phyloP scores from a whole-genome alignment of 345 rosid genomes.

The Sonneratia caseolaris region DNA sequence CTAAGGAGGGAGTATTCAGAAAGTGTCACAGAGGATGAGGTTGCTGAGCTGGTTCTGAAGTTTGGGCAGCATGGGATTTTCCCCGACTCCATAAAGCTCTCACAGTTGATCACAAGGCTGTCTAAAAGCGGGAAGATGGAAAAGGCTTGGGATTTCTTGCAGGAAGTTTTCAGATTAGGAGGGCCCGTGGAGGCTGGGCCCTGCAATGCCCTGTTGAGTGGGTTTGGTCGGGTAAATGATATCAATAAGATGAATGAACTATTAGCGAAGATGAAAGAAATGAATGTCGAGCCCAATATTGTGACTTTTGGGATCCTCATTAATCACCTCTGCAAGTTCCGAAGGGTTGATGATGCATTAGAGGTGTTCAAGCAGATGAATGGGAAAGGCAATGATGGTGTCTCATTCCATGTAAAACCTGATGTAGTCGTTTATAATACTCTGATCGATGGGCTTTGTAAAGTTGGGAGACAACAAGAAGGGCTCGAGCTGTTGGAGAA shows the following conservation, averaged over 20 bases:
- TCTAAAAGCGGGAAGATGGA: constrained; percentile 27
- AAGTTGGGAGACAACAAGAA: constrained; percentile 70
- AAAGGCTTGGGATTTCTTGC: constrained; percentile 41
- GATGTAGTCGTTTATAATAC: constrained; percentile 58
- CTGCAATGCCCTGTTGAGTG: constrained; percentile 56
- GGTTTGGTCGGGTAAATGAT: constrained; percentile 37
- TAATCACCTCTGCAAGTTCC: constrained; percentile 46
- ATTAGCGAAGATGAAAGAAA: constrained; percentile 46
- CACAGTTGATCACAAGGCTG: constrained; percentile 33
- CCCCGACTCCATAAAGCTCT: constrained; percentile 33
- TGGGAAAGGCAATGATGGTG: constrained; percentile 24
- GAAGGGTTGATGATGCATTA: constrained; percentile 58
- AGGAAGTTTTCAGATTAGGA: constrained; percentile 33
- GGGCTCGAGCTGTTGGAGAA: constrained; percentile 39
- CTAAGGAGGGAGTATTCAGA: constrained; percentile 20
- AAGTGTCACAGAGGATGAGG: constrained; percentile 26
- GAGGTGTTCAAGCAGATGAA: constrained; percentile 41
- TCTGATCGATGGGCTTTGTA: constrained; percentile 64
- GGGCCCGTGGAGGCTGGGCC: constrained; percentile 33
- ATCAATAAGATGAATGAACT: constrained; percentile 44
- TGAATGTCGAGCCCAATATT: constrained; percentile 35
- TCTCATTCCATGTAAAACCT: constrained; percentile 29
- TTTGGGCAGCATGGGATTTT: constrained; percentile 40
- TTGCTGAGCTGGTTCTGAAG: constrained; percentile 29
- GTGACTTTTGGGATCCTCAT: constrained; percentile 61